These are phyloP conservation scores for Sordariomycetes sp. DNA, from an alignment of 2,329 filamentous ascomycete species.

Conservation along the genomic window DNA sequence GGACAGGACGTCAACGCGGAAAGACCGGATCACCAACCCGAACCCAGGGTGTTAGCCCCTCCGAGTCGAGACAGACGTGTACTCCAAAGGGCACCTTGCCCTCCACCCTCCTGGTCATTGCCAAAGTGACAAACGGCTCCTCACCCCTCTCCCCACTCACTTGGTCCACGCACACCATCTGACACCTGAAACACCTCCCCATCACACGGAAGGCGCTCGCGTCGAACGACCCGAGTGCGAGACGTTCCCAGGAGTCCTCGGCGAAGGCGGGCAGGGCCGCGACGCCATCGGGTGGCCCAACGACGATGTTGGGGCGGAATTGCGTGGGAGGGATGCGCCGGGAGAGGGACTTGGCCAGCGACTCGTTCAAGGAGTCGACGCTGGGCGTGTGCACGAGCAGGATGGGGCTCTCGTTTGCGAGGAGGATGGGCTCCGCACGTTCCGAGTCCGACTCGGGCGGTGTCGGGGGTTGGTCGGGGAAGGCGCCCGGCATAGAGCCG, in stretches of 20 bases:
- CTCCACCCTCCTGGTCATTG: constrained; percentile 73
- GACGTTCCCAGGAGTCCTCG: constrained; percentile 49
- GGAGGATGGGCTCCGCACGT: constrained; percentile 42
- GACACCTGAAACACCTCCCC: constrained; percentile 78
- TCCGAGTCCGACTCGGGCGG: constrained; percentile 49
- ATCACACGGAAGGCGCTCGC: constrained; percentile 56
- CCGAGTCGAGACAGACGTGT: constrained; percentile 46
- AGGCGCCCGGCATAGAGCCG: constrained; percentile 37
- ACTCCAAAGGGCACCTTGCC: constrained; percentile 86
- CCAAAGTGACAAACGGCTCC: constrained; percentile 81
- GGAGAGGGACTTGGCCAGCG: constrained; percentile 46
- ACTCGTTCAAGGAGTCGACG: constrained; percentile 68
- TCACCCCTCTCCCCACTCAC: constrained; percentile 64
- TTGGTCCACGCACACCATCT: constrained; percentile 95
- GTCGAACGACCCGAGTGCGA: constrained; percentile 34
- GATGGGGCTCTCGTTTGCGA: constrained; percentile 93
- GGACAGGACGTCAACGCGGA: not conserved
- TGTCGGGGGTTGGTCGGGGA: constrained; percentile 37
- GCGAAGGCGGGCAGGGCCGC: constrained; percentile 50
- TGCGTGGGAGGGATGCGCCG: constrained; percentile 58
- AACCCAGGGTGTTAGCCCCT: not conserved
- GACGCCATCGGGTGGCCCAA: constrained; percentile 33
- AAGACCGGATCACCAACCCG: not conserved
- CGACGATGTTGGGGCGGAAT: constrained; percentile 82
- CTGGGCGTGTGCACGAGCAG: constrained; percentile 74